Base-by-base conservation (phyloP, 176 grass and related monocot genomes). In the Carex scoparia region DNA sequence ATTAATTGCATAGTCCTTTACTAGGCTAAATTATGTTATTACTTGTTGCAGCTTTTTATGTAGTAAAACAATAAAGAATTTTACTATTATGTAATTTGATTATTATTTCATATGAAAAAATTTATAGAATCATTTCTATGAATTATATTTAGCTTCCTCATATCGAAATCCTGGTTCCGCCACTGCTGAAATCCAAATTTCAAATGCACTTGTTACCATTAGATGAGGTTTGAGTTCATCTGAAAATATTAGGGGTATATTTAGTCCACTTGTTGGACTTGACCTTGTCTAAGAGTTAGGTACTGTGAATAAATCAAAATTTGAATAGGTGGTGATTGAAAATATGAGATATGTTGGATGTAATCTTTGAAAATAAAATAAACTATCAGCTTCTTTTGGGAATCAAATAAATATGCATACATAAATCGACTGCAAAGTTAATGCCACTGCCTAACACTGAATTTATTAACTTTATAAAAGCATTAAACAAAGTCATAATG, bases 211-310 rank as follows among this genome's bases (percentile, higher is more conserved):
- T 31, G 66, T 7, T 69, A 40, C 33, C 3, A 78, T 16, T 56
- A 78, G 14, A 78, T 11, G n/a, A 12, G n/a, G 14, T 53, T 53
- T 53, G n/a, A 74, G 44, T 74, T 74, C 13, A 27, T 18, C 28
- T 56, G 19, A 46, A 72, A 72, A 48, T 4, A 5, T 48, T 78
- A 16, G 53, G 74, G 23, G 28, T 57, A 54, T 57, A 18, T 78
- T 76, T 28, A 16, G 74, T 56, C 49, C 56, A 13, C 13, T 55
- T 57, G 27, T 9, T 57, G 49, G 15, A 23, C 23, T 23, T 27
- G 57, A 78, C 73, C 49, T 32, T 77, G 73, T 31, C 55, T 77
- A 31, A 54, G 27, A 77, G 73, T 77, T 77, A 32, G 73, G 49
- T 51, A 77, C 12, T 15, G 19, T 2, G 7, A 32, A 77, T 77